Percentiles rank a stretch among this genome's conserved stretches.
phyloP scores from a whole-genome alignment of 306 rosid genomes.

The Mimosa bimucronata region DNA sequence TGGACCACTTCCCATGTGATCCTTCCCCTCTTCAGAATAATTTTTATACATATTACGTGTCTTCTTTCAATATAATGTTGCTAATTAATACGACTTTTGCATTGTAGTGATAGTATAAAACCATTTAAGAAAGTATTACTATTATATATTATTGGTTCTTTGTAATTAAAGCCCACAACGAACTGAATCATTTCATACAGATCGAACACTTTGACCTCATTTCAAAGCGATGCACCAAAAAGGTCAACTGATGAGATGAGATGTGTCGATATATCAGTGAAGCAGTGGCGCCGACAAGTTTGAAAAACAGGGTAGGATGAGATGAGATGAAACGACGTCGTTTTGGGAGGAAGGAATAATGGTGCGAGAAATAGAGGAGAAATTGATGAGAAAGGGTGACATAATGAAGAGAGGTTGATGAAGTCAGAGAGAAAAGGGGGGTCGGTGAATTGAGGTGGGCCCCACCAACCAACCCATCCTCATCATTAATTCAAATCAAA shows the following conservation, averaged over 20 bases:
- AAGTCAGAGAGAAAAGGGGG: not conserved
- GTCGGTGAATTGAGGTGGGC: slow-evolving; percentile 8
- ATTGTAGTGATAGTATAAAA: not conserved
- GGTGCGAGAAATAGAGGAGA: not conserved
- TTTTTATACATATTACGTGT: not conserved
- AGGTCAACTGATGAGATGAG: not conserved
- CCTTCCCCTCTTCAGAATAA: not conserved
- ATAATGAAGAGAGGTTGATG: slow-evolving; percentile 20
- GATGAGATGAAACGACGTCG: not conserved
- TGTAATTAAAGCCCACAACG: not conserved
- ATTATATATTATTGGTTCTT: not conserved
- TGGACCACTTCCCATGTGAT: slow-evolving; percentile 34
- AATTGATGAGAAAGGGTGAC: not conserved
- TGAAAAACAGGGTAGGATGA: slow-evolving; percentile 25
- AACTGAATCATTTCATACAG: not conserved
- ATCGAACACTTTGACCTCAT: not conserved
- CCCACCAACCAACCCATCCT: slow-evolving; percentile 3
- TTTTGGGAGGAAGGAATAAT: not conserved
- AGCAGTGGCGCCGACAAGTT: slow-evolving; percentile 39
- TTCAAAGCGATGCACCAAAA: not conserved
- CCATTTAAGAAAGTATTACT: not conserved
- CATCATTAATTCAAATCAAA: slow-evolving; percentile 11
- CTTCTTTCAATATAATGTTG: not conserved
- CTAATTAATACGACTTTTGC: not conserved
- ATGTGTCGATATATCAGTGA: slow-evolving; percentile 26